These are phyloP conservation scores for Hymenochaete sp. DNA, from an alignment of 1,284 basidiomycete genomes.

Conservation along the genomic window DNA sequence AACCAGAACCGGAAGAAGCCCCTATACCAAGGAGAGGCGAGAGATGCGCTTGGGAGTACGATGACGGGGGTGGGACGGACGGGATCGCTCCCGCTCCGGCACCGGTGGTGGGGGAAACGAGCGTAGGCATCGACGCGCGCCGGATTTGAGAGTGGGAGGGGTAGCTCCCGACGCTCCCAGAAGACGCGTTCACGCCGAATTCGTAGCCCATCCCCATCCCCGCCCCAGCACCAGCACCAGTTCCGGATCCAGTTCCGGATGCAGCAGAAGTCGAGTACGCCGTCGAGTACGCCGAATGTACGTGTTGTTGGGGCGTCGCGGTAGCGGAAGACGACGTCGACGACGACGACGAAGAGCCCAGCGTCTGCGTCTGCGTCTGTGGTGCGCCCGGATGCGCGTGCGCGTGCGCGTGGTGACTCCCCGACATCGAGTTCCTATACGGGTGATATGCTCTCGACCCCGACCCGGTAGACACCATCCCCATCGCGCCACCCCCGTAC, in stretches of 20 bases:
- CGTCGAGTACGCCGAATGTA: neutral
- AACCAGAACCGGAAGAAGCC: neutral
- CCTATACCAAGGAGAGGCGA: neutral
- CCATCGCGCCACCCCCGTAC: too few relatives aligned
- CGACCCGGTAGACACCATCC: too few relatives aligned
- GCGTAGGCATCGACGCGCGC: neutral
- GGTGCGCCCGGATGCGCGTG: slow-evolving; percentile 1
- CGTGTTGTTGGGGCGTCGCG: neutral
- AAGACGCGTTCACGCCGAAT: too few relatives aligned
- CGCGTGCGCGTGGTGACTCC: neutral
- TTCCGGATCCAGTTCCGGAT: slow-evolving; percentile 3
- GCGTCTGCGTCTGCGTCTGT: slow-evolving; percentile 2
- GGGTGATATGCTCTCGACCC: too few relatives aligned
- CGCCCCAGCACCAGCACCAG: too few relatives aligned
- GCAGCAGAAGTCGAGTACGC: slow-evolving; percentile 3
- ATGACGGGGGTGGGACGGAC: neutral
- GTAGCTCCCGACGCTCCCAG: slow-evolving; percentile 5
- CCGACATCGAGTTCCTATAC: too few relatives aligned
- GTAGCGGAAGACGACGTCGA: neutral
- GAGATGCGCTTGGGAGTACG: slow-evolving; percentile 2
- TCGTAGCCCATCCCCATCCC: slow-evolving; percentile 3
- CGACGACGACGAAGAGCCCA: neutral
- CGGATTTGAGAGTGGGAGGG: slow-evolving; percentile 4
- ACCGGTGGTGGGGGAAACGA: neutral
- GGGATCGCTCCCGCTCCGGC: neutral